Conservation (phyloP, 345 rosid genomes). For the Atalantia buxifolia region DNA sequence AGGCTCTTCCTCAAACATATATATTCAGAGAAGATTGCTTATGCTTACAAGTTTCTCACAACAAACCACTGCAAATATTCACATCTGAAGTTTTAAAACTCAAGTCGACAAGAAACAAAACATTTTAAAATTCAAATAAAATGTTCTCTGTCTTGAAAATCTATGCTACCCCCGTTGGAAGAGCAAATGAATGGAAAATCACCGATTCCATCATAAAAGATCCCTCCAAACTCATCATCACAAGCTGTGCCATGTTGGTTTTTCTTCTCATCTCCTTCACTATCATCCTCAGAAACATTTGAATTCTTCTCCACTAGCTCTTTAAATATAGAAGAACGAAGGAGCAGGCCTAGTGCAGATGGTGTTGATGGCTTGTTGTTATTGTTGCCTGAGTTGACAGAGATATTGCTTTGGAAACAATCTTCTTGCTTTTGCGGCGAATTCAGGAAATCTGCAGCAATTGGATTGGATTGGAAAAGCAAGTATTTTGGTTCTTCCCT, state of each 20-base stretch:
- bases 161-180: constrained; percentile 23
- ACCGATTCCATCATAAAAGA: constrained; percentile 31
- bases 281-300: constrained; percentile 26
- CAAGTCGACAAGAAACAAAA: too few relatives aligned
- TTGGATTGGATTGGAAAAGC: constrained; percentile 16
- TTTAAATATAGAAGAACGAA: constrained; percentile 53
- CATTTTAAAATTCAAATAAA: constrained; percentile 12
- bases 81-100: background rate
- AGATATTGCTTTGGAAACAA: constrained; percentile 14
- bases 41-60: background rate
- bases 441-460: constrained; percentile 22
- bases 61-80: background rate
- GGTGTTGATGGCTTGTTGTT: constrained; percentile 36
- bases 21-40: background rate
- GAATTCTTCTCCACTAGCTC: constrained; percentile 54
- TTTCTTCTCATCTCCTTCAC: constrained; percentile 31
- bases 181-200: constrained; percentile 32
- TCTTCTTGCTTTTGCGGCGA: constrained; percentile 22
- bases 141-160: constrained; percentile 32
- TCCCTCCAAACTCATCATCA: constrained; percentile 39
- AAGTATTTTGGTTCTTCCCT: constrained; percentile 34
- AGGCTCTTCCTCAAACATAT: background rate
- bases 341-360: constrained; percentile 54
- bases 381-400: constrained; percentile 3
- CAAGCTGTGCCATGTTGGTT: constrained; percentile 17